phyloP scores from a whole-genome alignment of 768 basidiomycete genomes.

The Tulasnella sp. region DNA sequence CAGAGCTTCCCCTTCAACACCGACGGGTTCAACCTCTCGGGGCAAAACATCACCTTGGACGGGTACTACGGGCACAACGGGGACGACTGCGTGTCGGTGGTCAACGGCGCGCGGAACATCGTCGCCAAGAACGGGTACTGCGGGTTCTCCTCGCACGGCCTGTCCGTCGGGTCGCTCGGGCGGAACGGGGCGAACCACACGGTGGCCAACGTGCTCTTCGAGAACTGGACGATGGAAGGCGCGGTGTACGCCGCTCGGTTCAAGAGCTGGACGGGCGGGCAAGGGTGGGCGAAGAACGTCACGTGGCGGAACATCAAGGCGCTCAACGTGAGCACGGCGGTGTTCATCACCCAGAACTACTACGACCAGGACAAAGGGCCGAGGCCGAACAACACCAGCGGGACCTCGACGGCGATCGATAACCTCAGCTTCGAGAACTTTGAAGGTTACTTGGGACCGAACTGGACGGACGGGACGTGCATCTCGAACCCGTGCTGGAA shows the following conservation, averaged over 20 bases:
- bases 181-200: conserved; percentile 30
- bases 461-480: conserved; percentile 47
- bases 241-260: conserved; percentile 39
- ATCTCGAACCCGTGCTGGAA: conserved; percentile 53
- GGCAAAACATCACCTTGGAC: conserved; percentile 22
- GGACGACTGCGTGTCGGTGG: conserved; percentile 39
- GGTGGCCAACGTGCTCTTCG: conserved; percentile 35
- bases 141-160: conserved; percentile 38
- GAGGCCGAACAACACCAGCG: conserved; percentile 30
- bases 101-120: conserved; percentile 35
- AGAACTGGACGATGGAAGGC: conserved; percentile 40
- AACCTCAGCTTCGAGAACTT: conserved; percentile 48
- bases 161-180: conserved; percentile 38
- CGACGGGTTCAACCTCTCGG: conserved; percentile 25
- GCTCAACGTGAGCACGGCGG: conserved; percentile 34
- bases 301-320: conserved; percentile 37
- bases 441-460: conserved; percentile 33
- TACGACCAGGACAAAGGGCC: conserved; percentile 45
- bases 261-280: conserved; percentile 40
- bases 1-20: conserved; percentile 34
- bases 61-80: conserved; percentile 35
- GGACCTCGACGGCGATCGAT: conserved; percentile 44
- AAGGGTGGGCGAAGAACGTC: conserved; percentile 37
- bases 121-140: conserved; percentile 36
- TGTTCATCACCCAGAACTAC: conserved; percentile 46